Conservation (phyloP, 23 red algal species). For the Gracilaria gracilis region DNA sequence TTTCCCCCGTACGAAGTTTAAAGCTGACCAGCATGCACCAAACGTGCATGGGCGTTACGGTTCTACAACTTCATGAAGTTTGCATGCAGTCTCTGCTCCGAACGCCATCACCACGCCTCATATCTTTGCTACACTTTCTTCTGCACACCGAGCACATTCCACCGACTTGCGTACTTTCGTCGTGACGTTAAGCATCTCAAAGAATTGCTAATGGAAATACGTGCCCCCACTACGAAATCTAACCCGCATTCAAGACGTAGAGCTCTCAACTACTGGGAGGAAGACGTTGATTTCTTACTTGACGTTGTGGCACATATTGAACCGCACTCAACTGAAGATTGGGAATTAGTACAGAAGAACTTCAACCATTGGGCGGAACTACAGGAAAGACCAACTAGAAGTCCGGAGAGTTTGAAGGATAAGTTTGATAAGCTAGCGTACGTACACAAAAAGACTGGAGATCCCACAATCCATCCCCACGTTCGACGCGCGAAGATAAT, state of each 20-base stretch:
- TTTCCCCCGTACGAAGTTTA: not conserved
- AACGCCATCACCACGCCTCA: not conserved
- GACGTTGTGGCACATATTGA: constrained; percentile 3
- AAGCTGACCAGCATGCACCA: not conserved
- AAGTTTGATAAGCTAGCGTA: constrained; percentile 34
- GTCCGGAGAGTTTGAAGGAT: not conserved
- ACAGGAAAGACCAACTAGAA: not conserved
- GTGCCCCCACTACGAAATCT: not conserved
- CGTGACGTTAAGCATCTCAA: too few relatives aligned
- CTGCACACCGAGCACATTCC: not conserved
- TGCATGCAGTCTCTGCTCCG: not conserved
- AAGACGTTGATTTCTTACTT: constrained; percentile 2
- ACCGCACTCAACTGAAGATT: not conserved
- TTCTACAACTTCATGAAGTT: not conserved
- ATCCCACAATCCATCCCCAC: not conserved
- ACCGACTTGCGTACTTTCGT: not conserved
- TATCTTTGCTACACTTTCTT: not conserved
- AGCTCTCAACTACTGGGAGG: constrained; percentile 10
- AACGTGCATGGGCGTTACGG: not conserved
- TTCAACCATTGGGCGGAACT: constrained; percentile 19
- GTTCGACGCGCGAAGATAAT: not conserved
- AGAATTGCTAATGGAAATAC: not conserved
- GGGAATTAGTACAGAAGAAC: not conserved
- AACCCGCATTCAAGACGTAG: not conserved
- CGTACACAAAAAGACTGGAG: not conserved